These are phyloP conservation scores for Globisporangium nodosum DNA, from an alignment of 352 stramenopile genomes.

Conservation along the genomic window DNA sequence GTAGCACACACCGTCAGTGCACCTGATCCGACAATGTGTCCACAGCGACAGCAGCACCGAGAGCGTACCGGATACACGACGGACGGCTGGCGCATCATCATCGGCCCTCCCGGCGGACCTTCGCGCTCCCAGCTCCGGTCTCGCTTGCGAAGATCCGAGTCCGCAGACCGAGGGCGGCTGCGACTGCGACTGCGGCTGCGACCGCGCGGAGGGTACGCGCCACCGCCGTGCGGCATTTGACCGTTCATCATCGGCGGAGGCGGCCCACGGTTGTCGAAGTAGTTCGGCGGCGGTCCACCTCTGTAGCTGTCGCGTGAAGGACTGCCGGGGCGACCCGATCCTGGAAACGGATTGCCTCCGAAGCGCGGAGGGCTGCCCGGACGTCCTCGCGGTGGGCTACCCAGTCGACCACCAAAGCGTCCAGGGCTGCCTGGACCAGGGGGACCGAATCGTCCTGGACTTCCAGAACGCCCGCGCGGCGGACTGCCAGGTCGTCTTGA, in stretches of 20 bases:
- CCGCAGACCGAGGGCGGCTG: constrained; percentile 4
- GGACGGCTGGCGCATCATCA: constrained; percentile 2
- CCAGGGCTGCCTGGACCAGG: neutral
- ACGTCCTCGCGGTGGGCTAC: constrained; percentile 3
- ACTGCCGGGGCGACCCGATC: constrained; percentile 7
- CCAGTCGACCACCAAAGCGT: neutral
- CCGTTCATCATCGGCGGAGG: constrained; percentile 25
- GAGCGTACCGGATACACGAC: constrained; percentile 12
- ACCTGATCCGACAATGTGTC: neutral
- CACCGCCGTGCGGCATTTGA: neutral
- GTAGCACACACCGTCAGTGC: neutral
- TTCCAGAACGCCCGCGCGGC: neutral
- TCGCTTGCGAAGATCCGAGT: constrained; percentile 8
- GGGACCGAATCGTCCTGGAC: neutral
- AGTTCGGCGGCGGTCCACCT: constrained; percentile 12
- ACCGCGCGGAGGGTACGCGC: constrained; percentile 19
- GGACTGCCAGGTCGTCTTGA: neutral
- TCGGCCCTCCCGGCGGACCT: constrained; percentile 2
- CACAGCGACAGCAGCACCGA: no score
- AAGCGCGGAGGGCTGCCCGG: constrained; percentile 6
- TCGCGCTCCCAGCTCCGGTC: constrained; percentile 17
- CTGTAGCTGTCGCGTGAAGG: constrained; percentile 18
- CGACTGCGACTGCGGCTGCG: constrained; percentile 25
- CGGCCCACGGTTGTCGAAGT: constrained; percentile 30
- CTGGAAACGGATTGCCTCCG: neutral